Evolutionary conservation across 1,139 yeast genomes (phyloP).

Genomic region (Debaryomyces sp.): DNA sequence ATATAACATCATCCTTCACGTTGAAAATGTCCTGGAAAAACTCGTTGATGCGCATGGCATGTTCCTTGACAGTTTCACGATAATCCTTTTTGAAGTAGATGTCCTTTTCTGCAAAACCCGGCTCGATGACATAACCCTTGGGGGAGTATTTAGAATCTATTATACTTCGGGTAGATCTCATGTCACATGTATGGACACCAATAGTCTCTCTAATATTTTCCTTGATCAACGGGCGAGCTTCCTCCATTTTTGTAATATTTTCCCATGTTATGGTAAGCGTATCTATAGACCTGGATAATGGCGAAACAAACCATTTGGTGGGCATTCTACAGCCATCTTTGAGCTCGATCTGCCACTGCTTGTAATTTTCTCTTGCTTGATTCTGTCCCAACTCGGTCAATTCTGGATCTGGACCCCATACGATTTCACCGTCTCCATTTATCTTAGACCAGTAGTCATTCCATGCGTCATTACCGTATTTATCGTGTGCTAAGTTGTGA

Average conservation of each 20-base stretch:
- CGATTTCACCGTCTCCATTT: conserved; percentile 45
- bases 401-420: conserved; percentile 53
- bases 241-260: conserved; percentile 29
- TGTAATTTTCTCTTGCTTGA: conserved; percentile 39
- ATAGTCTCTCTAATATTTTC: conserved; percentile 48
- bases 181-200: conserved; percentile 50
- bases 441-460: conserved; percentile 45
- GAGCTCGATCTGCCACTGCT: conserved; percentile 28
- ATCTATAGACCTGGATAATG: conserved; percentile 41
- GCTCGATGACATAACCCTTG: conserved; percentile 38
- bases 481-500: conserved; percentile 46
- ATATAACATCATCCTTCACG: conserved; percentile 25
- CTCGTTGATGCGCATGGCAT: conserved; percentile 39
- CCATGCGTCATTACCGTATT: conserved; percentile 48
- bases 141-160: conserved; percentile 34
- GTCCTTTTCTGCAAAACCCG: conserved; percentile 44
- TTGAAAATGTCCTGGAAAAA: conserved; percentile 40
- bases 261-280: conserved; percentile 39
- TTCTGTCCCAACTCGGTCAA: conserved; percentile 42
- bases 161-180: conserved; percentile 35
- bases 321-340: conserved; percentile 28
- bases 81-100: conserved; percentile 39
- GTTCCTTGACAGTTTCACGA: conserved; percentile 45
- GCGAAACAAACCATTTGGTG: conserved; percentile 36
- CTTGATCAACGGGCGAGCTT: conserved; percentile 34